Evolutionary conservation across 140 eudicot genomes (phyloP).

Genomic region (Flaveria floridana): DNA sequence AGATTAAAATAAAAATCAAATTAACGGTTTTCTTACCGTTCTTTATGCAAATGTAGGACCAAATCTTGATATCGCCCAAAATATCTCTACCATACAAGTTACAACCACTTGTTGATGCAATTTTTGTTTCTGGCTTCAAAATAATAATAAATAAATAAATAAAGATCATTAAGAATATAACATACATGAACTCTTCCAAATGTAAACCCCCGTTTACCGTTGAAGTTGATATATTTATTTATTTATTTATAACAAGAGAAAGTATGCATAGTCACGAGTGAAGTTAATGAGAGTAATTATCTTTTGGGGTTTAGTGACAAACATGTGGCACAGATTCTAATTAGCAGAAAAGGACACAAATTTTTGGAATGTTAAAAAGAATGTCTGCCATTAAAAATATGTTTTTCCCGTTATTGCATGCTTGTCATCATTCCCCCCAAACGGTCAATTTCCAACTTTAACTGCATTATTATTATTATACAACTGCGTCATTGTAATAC

Average conservation of each 20-base stretch:
- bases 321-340: constrained; percentile 37
- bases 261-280: constrained; percentile 17
- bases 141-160: too few relatives aligned
- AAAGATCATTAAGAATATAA: too few relatives aligned
- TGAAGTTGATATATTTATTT: too few relatives aligned
- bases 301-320: constrained; percentile 41
- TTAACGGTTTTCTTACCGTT: too few relatives aligned
- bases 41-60: too few relatives aligned
- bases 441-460: constrained; percentile 41
- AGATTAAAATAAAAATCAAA: too few relatives aligned
- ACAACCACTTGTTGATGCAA: too few relatives aligned
- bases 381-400: constrained; percentile 35
- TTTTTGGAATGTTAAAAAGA: constrained; percentile 34
- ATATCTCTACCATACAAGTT: too few relatives aligned
- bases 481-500: constrained; percentile 16
- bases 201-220: too few relatives aligned
- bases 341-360: constrained; percentile 25
- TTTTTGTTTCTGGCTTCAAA: too few relatives aligned
- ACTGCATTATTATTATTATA: not conserved
- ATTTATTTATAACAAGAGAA: not conserved
- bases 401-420: constrained; percentile 36
- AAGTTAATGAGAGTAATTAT: constrained; percentile 5
- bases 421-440: constrained; percentile 39
- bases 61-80: too few relatives aligned
- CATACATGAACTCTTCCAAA: too few relatives aligned